A percentile compares a stretch with the other conserved stretches of the same genome.
phyloP scores from a whole-genome alignment of 1,139 yeast genomes.

The Hansenula sp. region DNA sequence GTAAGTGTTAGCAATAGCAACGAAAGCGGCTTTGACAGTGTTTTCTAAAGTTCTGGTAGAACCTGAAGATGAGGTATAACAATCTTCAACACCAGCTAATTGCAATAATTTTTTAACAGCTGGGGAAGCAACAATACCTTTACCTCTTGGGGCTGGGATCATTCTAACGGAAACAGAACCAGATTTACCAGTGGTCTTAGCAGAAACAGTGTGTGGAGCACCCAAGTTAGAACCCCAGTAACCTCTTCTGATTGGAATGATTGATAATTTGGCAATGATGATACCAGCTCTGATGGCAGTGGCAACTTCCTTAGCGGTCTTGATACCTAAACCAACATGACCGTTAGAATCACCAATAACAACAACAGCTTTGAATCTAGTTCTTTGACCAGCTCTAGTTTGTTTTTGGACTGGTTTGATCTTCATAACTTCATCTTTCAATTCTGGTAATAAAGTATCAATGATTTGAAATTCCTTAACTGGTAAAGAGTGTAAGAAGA shows the following conservation, averaged over 20 bases:
- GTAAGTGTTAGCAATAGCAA: slow-evolving; percentile 99
- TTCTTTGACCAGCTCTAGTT: slow-evolving; percentile 99
- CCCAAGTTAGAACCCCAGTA: slow-evolving; percentile 99
- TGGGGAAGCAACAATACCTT: slow-evolving; percentile 99
- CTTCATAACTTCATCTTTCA: slow-evolving; percentile 99
- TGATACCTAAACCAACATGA: slow-evolving; percentile 99
- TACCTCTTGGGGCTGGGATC: slow-evolving; percentile 99
- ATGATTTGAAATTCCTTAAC: slow-evolving; percentile 99
- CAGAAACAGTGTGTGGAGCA: slow-evolving; percentile 98
- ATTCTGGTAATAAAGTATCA: slow-evolving; percentile 92
- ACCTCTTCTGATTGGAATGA: slow-evolving; percentile 99
- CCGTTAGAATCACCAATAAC: slow-evolving; percentile 99
- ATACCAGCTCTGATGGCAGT: slow-evolving; percentile 99
- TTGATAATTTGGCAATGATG: slow-evolving; percentile 97
- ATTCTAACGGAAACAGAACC: slow-evolving; percentile 98
- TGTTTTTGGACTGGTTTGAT: slow-evolving; percentile 99
- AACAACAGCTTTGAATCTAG: slow-evolving; percentile 99
- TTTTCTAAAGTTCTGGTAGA: slow-evolving; percentile 99
- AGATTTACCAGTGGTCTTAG: slow-evolving; percentile 99
- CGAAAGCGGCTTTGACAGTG: slow-evolving; percentile 99
- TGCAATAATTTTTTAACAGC: slow-evolving; percentile 98
- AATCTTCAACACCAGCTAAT: slow-evolving; percentile 99
- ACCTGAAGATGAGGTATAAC: slow-evolving; percentile 98
- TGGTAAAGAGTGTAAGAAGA: slow-evolving; percentile 99
- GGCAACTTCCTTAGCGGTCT: slow-evolving; percentile 99